phyloP scores from a whole-genome alignment of 139 green algal species.

The Pseudopediastrum boryanum region DNA sequence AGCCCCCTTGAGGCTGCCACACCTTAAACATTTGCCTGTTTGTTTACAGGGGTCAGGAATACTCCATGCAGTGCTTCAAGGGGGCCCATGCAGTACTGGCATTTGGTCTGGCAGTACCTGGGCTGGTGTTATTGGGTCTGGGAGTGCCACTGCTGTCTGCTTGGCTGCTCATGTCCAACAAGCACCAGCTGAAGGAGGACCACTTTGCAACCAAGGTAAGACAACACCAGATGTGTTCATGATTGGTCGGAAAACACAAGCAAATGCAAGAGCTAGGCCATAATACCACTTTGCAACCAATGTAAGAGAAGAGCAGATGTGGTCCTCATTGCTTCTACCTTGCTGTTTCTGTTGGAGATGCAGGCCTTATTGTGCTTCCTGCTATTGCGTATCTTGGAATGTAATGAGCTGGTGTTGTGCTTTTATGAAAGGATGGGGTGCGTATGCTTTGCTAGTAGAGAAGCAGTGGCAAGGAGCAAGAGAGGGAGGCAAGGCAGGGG shows the following conservation, averaged over 20 bases:
- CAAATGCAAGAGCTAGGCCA: background rate
- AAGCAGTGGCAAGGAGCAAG: no score
- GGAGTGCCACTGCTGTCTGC: background rate
- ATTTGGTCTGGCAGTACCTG: no score
- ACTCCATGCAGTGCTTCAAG: slow-evolving; percentile 5
- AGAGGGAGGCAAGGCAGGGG: no score
- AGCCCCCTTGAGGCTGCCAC: no score
- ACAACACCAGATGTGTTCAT: no score
- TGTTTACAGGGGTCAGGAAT: background rate
- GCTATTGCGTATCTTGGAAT: no score
- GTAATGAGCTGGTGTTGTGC: no score
- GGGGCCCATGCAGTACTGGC: background rate
- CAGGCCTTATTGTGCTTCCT: no score
- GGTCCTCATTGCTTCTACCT: background rate
- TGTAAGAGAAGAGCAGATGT: background rate
- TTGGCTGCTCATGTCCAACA: slow-evolving; percentile 10
- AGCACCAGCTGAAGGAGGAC: background rate
- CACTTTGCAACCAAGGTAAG: no score
- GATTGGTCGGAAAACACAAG: slow-evolving; percentile 7
- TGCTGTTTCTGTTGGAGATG: background rate
- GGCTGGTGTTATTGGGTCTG: slow-evolving; percentile 14
- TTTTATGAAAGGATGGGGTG: no score
- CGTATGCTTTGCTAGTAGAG: no score
- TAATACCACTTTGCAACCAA: background rate
- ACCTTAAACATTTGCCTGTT: no score